Base-by-base conservation (phyloP, 257 asterid species). In the Coffea eugenioides region DNA sequence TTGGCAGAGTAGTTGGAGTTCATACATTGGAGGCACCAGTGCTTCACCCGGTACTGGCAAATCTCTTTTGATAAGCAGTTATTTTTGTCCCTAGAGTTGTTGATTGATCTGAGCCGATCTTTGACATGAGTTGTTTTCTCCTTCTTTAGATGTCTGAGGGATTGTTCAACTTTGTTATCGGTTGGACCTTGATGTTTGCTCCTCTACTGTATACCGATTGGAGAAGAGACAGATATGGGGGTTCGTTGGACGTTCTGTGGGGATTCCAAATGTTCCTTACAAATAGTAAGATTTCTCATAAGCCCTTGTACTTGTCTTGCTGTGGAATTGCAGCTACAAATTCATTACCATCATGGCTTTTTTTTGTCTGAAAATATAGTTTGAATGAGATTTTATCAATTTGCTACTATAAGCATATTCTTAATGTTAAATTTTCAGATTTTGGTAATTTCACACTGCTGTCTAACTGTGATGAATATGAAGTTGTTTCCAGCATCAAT, bases 1-100 rank as follows among this genome's bases (percentile, higher is more conserved):
- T 88, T 85, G 98, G 86, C 97, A 92, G 99, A 87, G 93, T 89
- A 95, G 99, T 89, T 81, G 99, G 99, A 75, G 81, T 92, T 90
- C 96, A 93, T 88, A 77, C 92, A 68, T 51, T 91, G 13, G 97
- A 94, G 86, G 94, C 97, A 59, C 98, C 98, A 1, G 93, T 89
- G 76, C 88, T 90, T 79, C 97, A 91, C 84, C 97, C 97, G 76
- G 98, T 92, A 86, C 83, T 69, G 39, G 54, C 13, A 48, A 48
- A 7, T 48, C 10, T 48, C 62, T 56, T 62, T 67, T 31, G 34
- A 31, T 31, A 31, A 31, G 34, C 34, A 31, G 34, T 31, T 31
- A 31, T 43, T 77, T 69, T 69, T 61, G 61, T 34, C 6, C 41
- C 56, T 34, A 20, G 18, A 13, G 9, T 80, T 82, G 0, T 34